Conservation (phyloP, 1,284 basidiomycete species). For the Abortiporus biennis region DNA sequence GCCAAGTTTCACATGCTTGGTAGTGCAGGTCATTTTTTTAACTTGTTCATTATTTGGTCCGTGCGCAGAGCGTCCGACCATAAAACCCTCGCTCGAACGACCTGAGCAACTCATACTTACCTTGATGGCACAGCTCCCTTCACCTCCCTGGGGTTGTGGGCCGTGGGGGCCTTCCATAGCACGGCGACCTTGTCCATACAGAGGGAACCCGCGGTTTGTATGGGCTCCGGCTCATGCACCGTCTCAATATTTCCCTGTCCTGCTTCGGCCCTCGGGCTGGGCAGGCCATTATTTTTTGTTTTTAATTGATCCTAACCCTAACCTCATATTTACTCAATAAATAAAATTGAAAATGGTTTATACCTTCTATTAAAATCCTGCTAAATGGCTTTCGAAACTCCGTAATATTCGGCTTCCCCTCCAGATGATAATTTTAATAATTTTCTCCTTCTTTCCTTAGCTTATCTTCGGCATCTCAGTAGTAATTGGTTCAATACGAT, state of each 20-base stretch:
- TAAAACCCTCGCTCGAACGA: background rate
- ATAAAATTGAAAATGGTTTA: too few species aligned
- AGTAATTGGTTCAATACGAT: too few species aligned
- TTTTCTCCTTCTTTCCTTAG: too few species aligned
- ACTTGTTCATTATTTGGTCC: too few species aligned
- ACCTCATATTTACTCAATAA: too few species aligned
- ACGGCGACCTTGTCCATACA: slow-evolving; percentile 66
- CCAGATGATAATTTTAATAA: too few species aligned
- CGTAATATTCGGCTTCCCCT: too few species aligned
- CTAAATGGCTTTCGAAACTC: too few species aligned
- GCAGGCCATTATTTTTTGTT: slow-evolving; percentile 8
- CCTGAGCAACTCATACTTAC: slow-evolving; percentile 29
- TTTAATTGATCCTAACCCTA: slow-evolving; percentile 8
- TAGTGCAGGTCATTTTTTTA: too few species aligned
- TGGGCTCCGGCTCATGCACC: slow-evolving; percentile 61
- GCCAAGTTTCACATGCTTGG: too few species aligned
- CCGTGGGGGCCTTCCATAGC: slow-evolving; percentile 49
- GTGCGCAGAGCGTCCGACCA: slow-evolving; percentile 1
- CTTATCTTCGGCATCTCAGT: too few species aligned
- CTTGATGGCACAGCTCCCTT: slow-evolving; percentile 32
- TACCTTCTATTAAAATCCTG: too few species aligned
- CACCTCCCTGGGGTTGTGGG: slow-evolving; percentile 37
- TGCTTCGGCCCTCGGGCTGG: slow-evolving; percentile 19
- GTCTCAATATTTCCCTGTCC: slow-evolving; percentile 69
- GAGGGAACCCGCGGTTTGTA: slow-evolving; percentile 45